A percentile compares a stretch with the other conserved stretches of the same genome.
Evolutionary conservation across 805 yeast genomes (phyloP).

Genomic region (Kregervanrija pseudodelftensis): DNA sequence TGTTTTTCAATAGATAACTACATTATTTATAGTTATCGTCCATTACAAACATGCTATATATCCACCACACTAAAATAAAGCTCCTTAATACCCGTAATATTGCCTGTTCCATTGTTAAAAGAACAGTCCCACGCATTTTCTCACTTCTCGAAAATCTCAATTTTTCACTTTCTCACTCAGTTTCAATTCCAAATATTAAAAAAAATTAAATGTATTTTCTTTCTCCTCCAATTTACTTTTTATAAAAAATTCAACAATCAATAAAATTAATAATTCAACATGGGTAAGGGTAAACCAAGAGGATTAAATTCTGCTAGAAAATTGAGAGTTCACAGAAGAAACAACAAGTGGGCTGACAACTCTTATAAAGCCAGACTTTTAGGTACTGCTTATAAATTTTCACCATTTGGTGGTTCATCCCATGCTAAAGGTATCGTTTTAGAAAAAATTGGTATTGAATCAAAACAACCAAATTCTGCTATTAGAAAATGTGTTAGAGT

Average conservation of each 20-base stretch:
- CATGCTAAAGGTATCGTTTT: slow-evolving; percentile 99
- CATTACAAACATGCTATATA: no score
- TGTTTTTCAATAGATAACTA: no score
- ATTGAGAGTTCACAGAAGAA: slow-evolving; percentile 99
- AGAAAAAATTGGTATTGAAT: slow-evolving; percentile 99
- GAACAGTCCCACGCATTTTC: no score
- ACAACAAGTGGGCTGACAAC: slow-evolving; percentile 99
- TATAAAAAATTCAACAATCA: background rate
- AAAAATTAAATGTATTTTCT: background rate
- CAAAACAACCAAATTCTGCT: slow-evolving; percentile 99
- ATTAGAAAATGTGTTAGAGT: slow-evolving; percentile 99
- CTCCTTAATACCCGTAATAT: no score
- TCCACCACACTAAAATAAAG: no score
- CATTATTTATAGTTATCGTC: no score
- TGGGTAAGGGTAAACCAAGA: slow-evolving; percentile 99
- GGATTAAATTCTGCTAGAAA: slow-evolving; percentile 99
- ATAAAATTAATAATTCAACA: slow-evolving; percentile 35
- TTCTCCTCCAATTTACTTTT: background rate
- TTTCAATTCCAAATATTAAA: no score
- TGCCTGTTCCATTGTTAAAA: no score
- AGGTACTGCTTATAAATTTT: slow-evolving; percentile 99
- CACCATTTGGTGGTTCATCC: slow-evolving; percentile 99
- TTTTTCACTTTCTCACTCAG: no score
- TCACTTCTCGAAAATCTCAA: no score
- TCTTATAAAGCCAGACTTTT: slow-evolving; percentile 97